These are phyloP conservation scores for Pseudopyrenochaeta lycopersici DNA, from an alignment of 2,329 filamentous ascomycete genomes.

Conservation along the genomic window DNA sequence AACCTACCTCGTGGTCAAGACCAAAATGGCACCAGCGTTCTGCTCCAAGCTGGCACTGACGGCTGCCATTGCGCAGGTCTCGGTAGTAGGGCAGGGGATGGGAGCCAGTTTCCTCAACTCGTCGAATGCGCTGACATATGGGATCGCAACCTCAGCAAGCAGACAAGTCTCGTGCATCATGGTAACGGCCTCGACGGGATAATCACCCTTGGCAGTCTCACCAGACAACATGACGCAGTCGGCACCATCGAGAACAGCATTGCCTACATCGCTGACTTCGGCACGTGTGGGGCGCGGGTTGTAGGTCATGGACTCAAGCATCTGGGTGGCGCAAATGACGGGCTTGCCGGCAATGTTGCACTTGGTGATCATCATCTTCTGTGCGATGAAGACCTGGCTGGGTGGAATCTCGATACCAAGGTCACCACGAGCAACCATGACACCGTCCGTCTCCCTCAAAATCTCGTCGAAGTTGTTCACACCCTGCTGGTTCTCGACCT, in stretches of 20 bases:
- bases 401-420: slow-evolving; percentile 98
- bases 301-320: slow-evolving; percentile 99
- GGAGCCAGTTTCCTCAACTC: slow-evolving; percentile 86
- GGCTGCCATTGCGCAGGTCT: slow-evolving; percentile 97
- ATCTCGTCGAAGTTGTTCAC: slow-evolving; percentile 99
- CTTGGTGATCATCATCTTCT: slow-evolving; percentile 99
- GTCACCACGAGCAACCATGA: slow-evolving; percentile 99
- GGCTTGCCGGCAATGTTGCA: slow-evolving; percentile 99
- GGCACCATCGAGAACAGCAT: slow-evolving; percentile 95
- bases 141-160: slow-evolving; percentile 95
- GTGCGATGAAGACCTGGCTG: slow-evolving; percentile 97
- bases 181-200: slow-evolving; percentile 87
- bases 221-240: slow-evolving; percentile 99
- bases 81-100: slow-evolving; percentile 84
- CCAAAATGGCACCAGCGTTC: slow-evolving; percentile 94
- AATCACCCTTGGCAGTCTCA: slow-evolving; percentile 97
- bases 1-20: slow-evolving; percentile 84
- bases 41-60: slow-evolving; percentile 95
- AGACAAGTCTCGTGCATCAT: slow-evolving; percentile 99
- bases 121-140: slow-evolving; percentile 96
- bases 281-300: slow-evolving; percentile 98
- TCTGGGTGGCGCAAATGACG: slow-evolving; percentile 98
- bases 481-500: slow-evolving; percentile 99
- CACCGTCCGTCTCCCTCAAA: slow-evolving; percentile 92
- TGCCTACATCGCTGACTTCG: slow-evolving; percentile 98